phyloP scores from a whole-genome alignment of 1,284 basidiomycete species.

The Austroboletus rostrupii region DNA sequence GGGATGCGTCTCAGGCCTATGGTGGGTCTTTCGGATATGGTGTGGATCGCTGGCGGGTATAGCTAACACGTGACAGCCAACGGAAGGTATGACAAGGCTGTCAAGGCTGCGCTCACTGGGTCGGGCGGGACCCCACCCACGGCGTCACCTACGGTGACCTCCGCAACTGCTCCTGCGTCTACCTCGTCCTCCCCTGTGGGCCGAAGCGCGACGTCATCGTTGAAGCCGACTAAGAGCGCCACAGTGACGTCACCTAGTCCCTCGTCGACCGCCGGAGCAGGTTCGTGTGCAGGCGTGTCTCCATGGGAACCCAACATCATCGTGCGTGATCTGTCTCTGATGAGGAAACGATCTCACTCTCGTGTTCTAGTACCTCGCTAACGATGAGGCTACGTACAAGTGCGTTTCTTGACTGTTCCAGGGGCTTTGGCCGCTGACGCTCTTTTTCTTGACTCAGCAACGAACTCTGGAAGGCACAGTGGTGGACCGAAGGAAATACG shows the following conservation, averaged over 20 bases:
- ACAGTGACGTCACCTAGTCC: constrained; percentile 20
- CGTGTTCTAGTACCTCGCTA: constrained; percentile 42
- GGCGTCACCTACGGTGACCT: background rate
- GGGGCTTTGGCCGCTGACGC: background rate
- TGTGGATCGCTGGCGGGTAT: background rate
- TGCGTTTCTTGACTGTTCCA: constrained; percentile 8
- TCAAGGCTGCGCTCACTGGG: constrained; percentile 47
- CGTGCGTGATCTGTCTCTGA: constrained; percentile 25
- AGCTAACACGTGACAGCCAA: constrained; percentile 38
- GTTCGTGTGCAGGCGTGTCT: constrained; percentile 44
- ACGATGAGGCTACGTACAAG: constrained; percentile 41
- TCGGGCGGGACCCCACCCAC: constrained; percentile 10
- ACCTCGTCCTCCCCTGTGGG: background rate
- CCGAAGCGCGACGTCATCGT: constrained; percentile 19
- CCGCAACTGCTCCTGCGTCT: background rate
- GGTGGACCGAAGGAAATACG: constrained; percentile 13
- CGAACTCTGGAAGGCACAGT: constrained; percentile 13
- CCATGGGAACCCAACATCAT: constrained; percentile 43
- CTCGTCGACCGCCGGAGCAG: constrained; percentile 25
- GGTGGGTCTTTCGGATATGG: constrained; percentile 31
- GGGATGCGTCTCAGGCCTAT: constrained; percentile 62
- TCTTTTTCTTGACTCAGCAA: background rate
- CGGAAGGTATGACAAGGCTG: constrained; percentile 44
- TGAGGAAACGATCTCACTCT: background rate
- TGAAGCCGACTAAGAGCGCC: constrained; percentile 14